These are phyloP conservation scores for Rhodofomes roseus DNA, from an alignment of 1,284 basidiomycete genomes.

Conservation along the genomic window DNA sequence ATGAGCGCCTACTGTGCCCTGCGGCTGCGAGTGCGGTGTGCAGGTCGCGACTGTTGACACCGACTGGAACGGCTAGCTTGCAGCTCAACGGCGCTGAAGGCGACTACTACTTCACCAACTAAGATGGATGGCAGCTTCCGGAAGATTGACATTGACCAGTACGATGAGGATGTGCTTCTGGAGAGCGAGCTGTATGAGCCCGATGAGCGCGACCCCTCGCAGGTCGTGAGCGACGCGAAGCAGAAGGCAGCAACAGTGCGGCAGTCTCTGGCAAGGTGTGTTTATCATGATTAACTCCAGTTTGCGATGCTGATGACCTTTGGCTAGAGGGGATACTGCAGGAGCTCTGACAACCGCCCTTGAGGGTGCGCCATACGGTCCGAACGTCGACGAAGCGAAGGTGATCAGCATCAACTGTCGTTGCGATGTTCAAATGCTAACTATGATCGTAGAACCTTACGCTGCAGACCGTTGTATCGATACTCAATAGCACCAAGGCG, in stretches of 20 bases:
- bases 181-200: constrained; percentile 86
- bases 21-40: not conserved
- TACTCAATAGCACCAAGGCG: constrained; percentile 93
- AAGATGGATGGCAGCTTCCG: constrained; percentile 77
- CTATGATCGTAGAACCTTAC: constrained; percentile 59
- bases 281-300: constrained; percentile 5
- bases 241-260: constrained; percentile 74
- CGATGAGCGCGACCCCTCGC: constrained; percentile 77
- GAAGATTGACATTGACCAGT: constrained; percentile 93
- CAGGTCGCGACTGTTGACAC: too few relatives aligned
- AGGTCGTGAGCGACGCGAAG: constrained; percentile 75
- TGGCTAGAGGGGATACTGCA: constrained; percentile 67
- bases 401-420: constrained; percentile 35
- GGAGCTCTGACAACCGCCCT: constrained; percentile 72
- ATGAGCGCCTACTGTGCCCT: not conserved
- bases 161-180: constrained; percentile 87
- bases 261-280: constrained; percentile 69
- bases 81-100: too few relatives aligned
- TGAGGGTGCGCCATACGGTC: constrained; percentile 81
- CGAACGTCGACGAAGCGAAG: constrained; percentile 85
- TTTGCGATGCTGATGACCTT: constrained; percentile 3
- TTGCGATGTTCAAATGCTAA: too few relatives aligned
- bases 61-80: too few relatives aligned
- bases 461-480: constrained; percentile 83
- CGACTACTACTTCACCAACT: too few relatives aligned